A percentile compares a stretch with the other conserved stretches of the same genome.
phyloP scores from a whole-genome alignment of 495 filamentous ascomycete species.

The Aspergillus wentii region DNA sequence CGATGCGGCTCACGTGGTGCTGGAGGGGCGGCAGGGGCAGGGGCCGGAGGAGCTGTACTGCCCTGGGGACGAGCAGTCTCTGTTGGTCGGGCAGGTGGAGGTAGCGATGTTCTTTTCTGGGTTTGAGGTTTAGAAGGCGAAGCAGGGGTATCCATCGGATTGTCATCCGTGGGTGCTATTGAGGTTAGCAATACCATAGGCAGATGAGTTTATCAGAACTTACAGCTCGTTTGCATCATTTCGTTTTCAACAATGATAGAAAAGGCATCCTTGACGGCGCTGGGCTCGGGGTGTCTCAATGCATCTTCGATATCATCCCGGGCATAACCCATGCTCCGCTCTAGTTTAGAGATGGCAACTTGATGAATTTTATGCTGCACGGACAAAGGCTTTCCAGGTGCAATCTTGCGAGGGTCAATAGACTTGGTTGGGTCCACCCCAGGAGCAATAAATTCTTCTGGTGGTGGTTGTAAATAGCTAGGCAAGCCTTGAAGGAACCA shows the following conservation, averaged over 20 bases:
- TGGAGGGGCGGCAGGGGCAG: constrained; percentile 9
- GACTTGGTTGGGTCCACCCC: constrained; percentile 88
- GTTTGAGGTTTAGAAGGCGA: constrained; percentile 17
- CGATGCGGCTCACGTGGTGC: constrained; percentile 25
- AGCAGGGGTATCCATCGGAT: constrained; percentile 23
- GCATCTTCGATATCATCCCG: constrained; percentile 94
- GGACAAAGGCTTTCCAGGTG: constrained; percentile 67
- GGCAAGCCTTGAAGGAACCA: constrained; percentile 91
- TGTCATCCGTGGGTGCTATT: constrained; percentile 39
- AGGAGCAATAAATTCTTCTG: constrained; percentile 88
- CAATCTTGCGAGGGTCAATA: constrained; percentile 74
- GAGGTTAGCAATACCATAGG: constrained; percentile 10
- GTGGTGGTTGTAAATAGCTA: constrained; percentile 79
- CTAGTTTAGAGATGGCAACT: constrained; percentile 87
- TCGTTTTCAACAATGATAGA: constrained; percentile 97
- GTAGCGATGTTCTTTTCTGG: no score
- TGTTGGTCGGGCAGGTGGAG: constrained; percentile 16
- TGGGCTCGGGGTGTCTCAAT: constrained; percentile 83
- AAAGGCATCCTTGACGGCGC: constrained; percentile 97
- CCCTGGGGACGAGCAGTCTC: constrained; percentile 18
- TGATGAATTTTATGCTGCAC: constrained; percentile 87
- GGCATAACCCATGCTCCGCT: constrained; percentile 95
- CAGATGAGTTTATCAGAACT: constrained; percentile 12
- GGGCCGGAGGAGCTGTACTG: constrained; percentile 12
- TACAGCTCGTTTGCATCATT: constrained; percentile 91